Conservation (phyloP, 2,329 filamentous ascomycete species). For the Ophiostoma montium region DNA sequence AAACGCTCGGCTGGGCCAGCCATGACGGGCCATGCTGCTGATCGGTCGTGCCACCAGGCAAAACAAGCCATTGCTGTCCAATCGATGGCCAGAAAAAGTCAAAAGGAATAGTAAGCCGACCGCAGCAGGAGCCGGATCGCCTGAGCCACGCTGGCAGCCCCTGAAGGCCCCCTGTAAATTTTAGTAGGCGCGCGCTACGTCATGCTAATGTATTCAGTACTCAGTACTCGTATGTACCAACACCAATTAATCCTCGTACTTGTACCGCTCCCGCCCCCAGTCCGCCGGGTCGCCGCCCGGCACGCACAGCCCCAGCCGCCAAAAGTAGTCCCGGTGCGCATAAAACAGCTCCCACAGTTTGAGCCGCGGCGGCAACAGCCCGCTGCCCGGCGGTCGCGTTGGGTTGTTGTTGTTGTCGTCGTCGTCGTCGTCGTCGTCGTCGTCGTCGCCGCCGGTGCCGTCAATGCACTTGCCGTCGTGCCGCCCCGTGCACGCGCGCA, state of each 20-base stretch:
- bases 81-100: no score
- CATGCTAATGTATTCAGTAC: neutral
- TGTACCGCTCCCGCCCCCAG: conserved; percentile 42
- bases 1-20: no score
- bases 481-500: conserved; percentile 58
- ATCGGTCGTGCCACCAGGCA: no score
- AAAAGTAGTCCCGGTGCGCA: conserved; percentile 93
- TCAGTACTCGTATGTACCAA: no score
- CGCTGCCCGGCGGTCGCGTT: no score
- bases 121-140: no score
- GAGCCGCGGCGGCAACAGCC: conserved; percentile 33
- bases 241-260: neutral
- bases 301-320: conserved; percentile 78
- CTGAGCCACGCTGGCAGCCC: no score
- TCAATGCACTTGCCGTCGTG: conserved; percentile 60
- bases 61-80: no score
- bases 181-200: conserved; percentile 5
- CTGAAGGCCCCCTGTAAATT: no score
- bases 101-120: no score
- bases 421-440: conserved; percentile 27
- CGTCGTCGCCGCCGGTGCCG: conserved; percentile 26
- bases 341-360: conserved; percentile 90
- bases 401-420: conserved; percentile 24
- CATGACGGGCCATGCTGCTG: no score
- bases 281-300: conserved; percentile 61